Evolutionary conservation across 2,329 filamentous ascomycete genomes (phyloP).

Genomic region (Diaporthe destruens): DNA sequence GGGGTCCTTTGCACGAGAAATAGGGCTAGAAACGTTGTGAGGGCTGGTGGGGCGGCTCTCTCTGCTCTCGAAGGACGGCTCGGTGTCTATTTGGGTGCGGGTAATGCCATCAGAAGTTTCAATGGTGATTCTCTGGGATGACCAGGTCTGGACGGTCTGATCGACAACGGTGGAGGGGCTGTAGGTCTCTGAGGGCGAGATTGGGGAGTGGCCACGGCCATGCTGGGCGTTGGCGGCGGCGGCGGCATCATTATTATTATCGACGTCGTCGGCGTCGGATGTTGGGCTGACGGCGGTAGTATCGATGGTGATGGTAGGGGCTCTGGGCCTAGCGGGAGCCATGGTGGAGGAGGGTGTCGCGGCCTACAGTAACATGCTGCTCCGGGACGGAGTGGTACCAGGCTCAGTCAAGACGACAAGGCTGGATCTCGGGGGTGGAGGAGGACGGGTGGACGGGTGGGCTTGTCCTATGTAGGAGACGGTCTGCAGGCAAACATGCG

Average conservation of each 20-base stretch:
- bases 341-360: conserved; percentile 32
- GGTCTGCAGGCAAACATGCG: conserved; percentile 12
- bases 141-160: conserved; percentile 48
- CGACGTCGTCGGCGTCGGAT: conserved; percentile 48
- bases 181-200: conserved; percentile 55
- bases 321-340: conserved; percentile 52
- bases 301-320: conserved; percentile 68
- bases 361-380: conserved; percentile 36
- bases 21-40: conserved; percentile 76
- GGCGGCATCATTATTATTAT: conserved; percentile 46
- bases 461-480: conserved; percentile 26
- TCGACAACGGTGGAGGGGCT: conserved; percentile 56
- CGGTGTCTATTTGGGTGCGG: conserved; percentile 62
- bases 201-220: conserved; percentile 50
- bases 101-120: conserved; percentile 46
- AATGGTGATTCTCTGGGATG: conserved; percentile 47
- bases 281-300: conserved; percentile 57
- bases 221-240: conserved; percentile 44
- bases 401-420: not conserved
- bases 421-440: not conserved
- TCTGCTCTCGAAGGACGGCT: conserved; percentile 74
- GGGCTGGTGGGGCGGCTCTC: conserved; percentile 78
- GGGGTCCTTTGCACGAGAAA: conserved; percentile 60
- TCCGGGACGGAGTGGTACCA: conserved; percentile 29
- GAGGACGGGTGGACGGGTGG: not conserved